These are phyloP conservation scores for Monilinia fructigena DNA, from an alignment of 2,329 filamentous ascomycete genomes.

Conservation along the genomic window DNA sequence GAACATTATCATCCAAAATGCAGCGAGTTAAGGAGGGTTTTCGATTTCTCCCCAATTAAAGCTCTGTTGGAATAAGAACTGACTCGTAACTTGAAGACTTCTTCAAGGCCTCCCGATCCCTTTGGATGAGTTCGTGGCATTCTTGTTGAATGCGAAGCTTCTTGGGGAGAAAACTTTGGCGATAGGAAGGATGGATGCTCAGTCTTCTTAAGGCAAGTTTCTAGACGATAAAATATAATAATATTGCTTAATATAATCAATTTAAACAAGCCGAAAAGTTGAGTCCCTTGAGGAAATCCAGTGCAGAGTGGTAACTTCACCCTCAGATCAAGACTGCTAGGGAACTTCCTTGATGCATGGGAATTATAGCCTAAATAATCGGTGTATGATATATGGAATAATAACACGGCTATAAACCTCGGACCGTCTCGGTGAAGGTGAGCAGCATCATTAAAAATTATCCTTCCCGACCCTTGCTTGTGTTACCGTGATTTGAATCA, in stretches of 20 bases:
- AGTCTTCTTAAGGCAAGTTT: not conserved
- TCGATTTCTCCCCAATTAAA: not conserved
- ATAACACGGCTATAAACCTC: slow-evolving; percentile 6
- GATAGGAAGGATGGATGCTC: not conserved
- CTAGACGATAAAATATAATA: not conserved
- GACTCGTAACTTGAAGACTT: slow-evolving; percentile 5
- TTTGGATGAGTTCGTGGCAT: not conserved
- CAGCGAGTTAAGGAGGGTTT: not conserved
- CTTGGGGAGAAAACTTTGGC: not conserved
- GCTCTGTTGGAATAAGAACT: not conserved
- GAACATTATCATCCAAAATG: not conserved
- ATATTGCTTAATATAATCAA: not conserved
- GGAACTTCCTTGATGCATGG: not conserved
- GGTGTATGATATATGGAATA: not conserved
- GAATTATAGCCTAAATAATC: slow-evolving; percentile 1
- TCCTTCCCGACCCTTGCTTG: slow-evolving; percentile 5
- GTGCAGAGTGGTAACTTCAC: no score
- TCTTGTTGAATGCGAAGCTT: slow-evolving; percentile 6
- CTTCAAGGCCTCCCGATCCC: not conserved
- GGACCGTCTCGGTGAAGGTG: slow-evolving; percentile 15
- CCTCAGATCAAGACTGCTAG: not conserved
- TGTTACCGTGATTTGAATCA: slow-evolving; percentile 4
- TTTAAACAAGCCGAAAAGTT: not conserved
- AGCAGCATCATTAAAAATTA: not conserved
- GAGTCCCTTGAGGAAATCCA: no score